Base-by-base conservation (phyloP, 768 basidiomycete species). In the Tulasnella sp. region DNA sequence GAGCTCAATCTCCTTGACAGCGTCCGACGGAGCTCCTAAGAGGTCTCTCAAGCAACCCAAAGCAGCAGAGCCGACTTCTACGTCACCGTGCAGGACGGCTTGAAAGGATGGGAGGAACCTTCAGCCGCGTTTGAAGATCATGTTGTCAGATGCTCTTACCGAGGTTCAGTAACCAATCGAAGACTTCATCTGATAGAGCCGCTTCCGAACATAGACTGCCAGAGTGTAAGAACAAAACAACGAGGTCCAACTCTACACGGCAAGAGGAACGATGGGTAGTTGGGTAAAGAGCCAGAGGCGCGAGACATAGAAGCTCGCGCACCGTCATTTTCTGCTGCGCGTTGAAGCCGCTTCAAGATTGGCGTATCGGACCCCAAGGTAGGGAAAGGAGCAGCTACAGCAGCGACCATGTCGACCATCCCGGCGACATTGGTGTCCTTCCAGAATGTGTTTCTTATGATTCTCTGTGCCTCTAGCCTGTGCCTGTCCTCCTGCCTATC, bases 141-240 rank as follows among this genome's bases (percentile, higher is more conserved):
- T n/a, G n/a, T n/a, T n/a, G n/a, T n/a, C n/a, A n/a, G n/a, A 27
- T 43, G 3, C 4, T 8, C 54, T 19, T 27, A 56, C 54, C 19
- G n/a, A 56, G 44, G 54, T 56, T 43, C 19, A 56, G 21, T 2
- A 56, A n/a, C 54, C 54, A 56, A 24, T 56, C 54, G 24, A 56
- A 41, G 4, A 46, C 45, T 22, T 44, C 54, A 24, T 56, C 54
- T 11, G 54, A 41, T 2, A 56, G 41, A 24, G 24, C 25, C 5
- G 21, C 19, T 41, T 44, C 54, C 21, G 25, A 34, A 48, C 19
- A 17, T 4, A 56, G 54, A 11, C 8, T 22, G 12, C 54, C 54
- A 4, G 54, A 44, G 21, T 44, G 34, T 7, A 56, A 24, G 10
- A 56, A 27, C 9, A 30, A 9, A 48, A n/a, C 27, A 3, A 43